phyloP scores from a whole-genome alignment of 768 basidiomycete genomes.

The Hebeloma cylindrosporum region DNA sequence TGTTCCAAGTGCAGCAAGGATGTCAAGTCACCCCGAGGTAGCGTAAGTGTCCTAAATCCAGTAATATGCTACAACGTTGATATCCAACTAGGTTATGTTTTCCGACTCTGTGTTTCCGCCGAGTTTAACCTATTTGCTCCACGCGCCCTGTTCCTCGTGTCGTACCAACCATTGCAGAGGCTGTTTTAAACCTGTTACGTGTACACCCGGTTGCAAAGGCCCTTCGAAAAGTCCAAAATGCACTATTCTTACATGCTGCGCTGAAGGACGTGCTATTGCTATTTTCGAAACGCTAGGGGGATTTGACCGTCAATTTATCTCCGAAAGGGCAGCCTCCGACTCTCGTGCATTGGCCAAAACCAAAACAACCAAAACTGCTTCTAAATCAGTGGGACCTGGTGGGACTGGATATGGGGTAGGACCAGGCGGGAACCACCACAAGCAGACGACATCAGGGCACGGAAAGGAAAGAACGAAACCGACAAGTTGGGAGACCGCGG shows the following conservation, averaged over 20 bases:
- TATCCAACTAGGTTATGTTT: constrained; percentile 27
- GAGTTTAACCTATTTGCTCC: constrained; percentile 36
- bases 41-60: constrained; percentile 31
- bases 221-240: constrained; percentile 32
- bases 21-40: constrained; percentile 41
- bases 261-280: constrained; percentile 48
- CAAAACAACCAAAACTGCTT: constrained; percentile 22
- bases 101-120: constrained; percentile 26
- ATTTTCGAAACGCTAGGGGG: constrained; percentile 49
- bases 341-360: constrained; percentile 36
- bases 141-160: constrained; percentile 44
- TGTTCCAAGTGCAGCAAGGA: constrained; percentile 39
- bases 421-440: constrained; percentile 1
- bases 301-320: constrained; percentile 47
- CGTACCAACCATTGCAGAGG: constrained; percentile 48
- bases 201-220: constrained; percentile 44
- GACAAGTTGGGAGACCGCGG: constrained; percentile 39
- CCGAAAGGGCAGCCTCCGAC: constrained; percentile 40
- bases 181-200: constrained; percentile 41
- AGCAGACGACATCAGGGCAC: background rate
- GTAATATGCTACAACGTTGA: constrained; percentile 2
- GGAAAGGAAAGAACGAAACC: background rate
- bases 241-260: constrained; percentile 41
- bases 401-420: constrained; percentile 50
- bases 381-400: constrained; percentile 44